A percentile compares a stretch with the other conserved stretches of the same genome.
Evolutionary conservation across 23 red algal genomes (phyloP).

Genomic region (Pyropia haitanensis): DNA sequence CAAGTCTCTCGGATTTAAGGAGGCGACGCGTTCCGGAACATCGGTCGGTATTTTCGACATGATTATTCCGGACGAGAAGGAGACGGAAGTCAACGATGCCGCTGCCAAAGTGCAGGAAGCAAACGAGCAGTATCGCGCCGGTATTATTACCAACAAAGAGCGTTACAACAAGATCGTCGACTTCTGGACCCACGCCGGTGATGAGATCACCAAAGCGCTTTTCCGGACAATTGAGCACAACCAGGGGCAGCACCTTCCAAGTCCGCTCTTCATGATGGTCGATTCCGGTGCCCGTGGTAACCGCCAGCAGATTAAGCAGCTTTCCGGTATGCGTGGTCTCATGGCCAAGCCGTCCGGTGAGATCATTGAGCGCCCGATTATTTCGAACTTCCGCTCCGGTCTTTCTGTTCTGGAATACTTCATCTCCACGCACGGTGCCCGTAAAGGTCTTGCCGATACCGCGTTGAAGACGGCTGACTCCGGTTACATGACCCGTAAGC

Average conservation of each 20-base stretch:
- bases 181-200: not conserved
- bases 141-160: slow-evolving; percentile 1
- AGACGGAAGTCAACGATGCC: not conserved
- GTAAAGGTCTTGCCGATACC: not conserved
- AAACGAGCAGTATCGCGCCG: not conserved
- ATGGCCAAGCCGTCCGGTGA: slow-evolving; percentile 3
- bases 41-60: slow-evolving; percentile 2
- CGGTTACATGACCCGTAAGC: not conserved
- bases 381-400: not conserved
- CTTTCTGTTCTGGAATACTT: slow-evolving; percentile 1
- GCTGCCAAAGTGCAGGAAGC: not conserved
- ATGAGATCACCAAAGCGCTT: not conserved
- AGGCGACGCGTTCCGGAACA: not conserved
- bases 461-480: slow-evolving; percentile 2
- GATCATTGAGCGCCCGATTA: slow-evolving; percentile 3
- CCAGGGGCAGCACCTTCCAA: too few relatives aligned
- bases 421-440: slow-evolving; percentile 1
- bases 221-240: too few relatives aligned
- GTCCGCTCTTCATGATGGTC: slow-evolving; percentile 4
- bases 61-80: slow-evolving; percentile 1
- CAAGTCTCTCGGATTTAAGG: not conserved
- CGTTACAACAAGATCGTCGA: slow-evolving; percentile 7
- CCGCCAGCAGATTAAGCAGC: slow-evolving; percentile 4
- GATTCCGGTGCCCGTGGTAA: not conserved
- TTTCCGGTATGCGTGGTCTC: slow-evolving; percentile 4